Evolutionary conservation across 371 early-diverging fungal species (phyloP), one percentile per base, ranked within the genome.

Genomic region (Amoeboaphelidium protococcarum): DNA sequence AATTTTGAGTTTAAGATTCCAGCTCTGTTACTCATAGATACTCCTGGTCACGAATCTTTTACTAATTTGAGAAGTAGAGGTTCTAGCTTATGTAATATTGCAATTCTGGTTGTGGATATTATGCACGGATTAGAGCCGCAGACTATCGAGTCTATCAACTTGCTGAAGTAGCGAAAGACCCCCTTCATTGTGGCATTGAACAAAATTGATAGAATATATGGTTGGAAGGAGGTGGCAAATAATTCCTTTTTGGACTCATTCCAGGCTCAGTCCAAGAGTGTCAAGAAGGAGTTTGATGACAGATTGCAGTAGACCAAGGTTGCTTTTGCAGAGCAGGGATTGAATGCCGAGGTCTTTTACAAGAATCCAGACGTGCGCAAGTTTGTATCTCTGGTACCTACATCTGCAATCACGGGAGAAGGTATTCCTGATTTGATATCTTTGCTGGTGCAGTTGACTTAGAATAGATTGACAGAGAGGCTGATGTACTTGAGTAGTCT

Each of bases 21-120:
- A 24, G 99, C 99, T 59, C 69, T 99, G 27, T 67, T 99, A 52
- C 71, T 98, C 50, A 99, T 99, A 55, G 99, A 99, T 67, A 99
- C 99, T 1, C 99, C 99, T 22, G 99, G 99, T 51, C 99, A 99
- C 83, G 99, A 97, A 61, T 90, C 95, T 49, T 99, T 99, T 68
- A 82, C 94, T 44, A 99, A 98, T 71, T 66, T 99, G 62, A 72
- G 99, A 51, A 78, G 86, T 23, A 78, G 99, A 60, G 99, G 99
- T 42, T 91, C 92, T 31, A 94, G 94, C 4, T 78, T 99, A 48
- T 99, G 99, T 74, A 94, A 99, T 75, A 91, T 99, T 60, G 99
- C 99, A 46, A 85, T 99, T 47, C 72, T 99, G 51, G 99, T 99
- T 4, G 94, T 99, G 45, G 99, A 99, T 66, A 95, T 99, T 54